phyloP scores from a whole-genome alignment of 2,329 filamentous ascomycete genomes.

The Lecanoromycetidae sp. region DNA sequence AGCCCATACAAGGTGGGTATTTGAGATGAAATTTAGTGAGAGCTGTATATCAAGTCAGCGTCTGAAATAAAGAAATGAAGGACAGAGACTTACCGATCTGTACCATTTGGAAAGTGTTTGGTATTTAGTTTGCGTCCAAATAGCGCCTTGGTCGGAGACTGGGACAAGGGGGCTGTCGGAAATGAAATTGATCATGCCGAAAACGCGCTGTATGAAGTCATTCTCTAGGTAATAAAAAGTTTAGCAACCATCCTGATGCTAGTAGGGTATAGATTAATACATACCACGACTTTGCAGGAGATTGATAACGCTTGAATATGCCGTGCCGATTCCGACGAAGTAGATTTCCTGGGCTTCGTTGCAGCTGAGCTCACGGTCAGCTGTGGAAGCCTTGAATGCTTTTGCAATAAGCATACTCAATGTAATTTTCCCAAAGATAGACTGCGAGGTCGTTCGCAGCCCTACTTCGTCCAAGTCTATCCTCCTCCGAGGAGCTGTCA shows the following conservation, averaged over 20 bases:
- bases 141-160: constrained; percentile 60
- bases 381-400: not conserved
- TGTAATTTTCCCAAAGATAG: constrained; percentile 95
- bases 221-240: constrained; percentile 24
- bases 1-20: constrained; percentile 66
- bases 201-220: constrained; percentile 51
- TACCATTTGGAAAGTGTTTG: constrained; percentile 80
- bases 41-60: constrained; percentile 31
- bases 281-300: constrained; percentile 58
- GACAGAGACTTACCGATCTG: constrained; percentile 42
- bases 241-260: constrained; percentile 24
- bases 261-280: not conserved
- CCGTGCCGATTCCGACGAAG: constrained; percentile 78
- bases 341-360: constrained; percentile 60
- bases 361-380: constrained; percentile 35
- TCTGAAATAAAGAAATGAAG: not conserved
- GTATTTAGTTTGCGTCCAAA: no score
- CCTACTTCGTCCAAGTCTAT: constrained; percentile 39
- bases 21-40: constrained; percentile 66
- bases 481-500: constrained; percentile 32
- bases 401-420: constrained; percentile 45
- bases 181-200: constrained; percentile 70
- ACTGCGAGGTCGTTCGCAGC: constrained; percentile 58
- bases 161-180: constrained; percentile 61
- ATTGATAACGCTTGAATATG: constrained; percentile 71